These are phyloP conservation scores for Apiosordaria backusii DNA, from an alignment of 495 filamentous ascomycete species.

Conservation along the genomic window DNA sequence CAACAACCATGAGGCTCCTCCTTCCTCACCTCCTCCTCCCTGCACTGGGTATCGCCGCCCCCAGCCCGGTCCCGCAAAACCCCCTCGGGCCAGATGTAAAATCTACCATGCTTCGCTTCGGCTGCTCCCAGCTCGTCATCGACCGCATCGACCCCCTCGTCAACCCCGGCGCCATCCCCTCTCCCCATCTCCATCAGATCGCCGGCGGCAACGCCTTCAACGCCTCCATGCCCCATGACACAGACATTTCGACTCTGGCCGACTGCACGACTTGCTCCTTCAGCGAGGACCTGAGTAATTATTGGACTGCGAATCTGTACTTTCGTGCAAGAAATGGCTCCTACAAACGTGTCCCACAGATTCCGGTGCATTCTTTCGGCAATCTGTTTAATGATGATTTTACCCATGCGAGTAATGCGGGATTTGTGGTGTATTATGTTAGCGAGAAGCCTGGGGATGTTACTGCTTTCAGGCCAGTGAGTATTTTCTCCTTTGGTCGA, in stretches of 20 bases:
- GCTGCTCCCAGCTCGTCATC: constrained; percentile 40
- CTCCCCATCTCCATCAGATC: constrained; percentile 39
- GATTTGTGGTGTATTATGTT: constrained; percentile 4
- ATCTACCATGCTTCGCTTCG: constrained; percentile 38
- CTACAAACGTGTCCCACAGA: constrained; percentile 43
- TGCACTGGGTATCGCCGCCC: too few species aligned
- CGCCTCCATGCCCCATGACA: constrained; percentile 34
- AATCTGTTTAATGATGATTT: constrained; percentile 1
- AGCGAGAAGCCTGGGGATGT: constrained; percentile 3
- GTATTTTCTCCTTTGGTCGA: background rate
- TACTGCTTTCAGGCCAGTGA: constrained; percentile 1
- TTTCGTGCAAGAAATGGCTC: constrained; percentile 43
- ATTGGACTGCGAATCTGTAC: constrained; percentile 46
- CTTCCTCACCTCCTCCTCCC: too few species aligned
- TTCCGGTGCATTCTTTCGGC: constrained; percentile 9
- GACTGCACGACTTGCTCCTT: constrained; percentile 40
- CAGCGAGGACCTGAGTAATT: constrained; percentile 40
- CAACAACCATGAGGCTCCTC: too few species aligned
- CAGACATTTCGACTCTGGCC: constrained; percentile 33
- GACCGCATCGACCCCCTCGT: constrained; percentile 39
- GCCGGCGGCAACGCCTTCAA: constrained; percentile 41
- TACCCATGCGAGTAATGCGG: background rate
- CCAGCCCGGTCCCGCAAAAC: too few species aligned
- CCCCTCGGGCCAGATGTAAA: too few species aligned
- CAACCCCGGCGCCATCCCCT: constrained; percentile 31